These are phyloP conservation scores for Petunia hybrid DNA, from an alignment of 305 asterid species.

Conservation along the genomic window DNA sequence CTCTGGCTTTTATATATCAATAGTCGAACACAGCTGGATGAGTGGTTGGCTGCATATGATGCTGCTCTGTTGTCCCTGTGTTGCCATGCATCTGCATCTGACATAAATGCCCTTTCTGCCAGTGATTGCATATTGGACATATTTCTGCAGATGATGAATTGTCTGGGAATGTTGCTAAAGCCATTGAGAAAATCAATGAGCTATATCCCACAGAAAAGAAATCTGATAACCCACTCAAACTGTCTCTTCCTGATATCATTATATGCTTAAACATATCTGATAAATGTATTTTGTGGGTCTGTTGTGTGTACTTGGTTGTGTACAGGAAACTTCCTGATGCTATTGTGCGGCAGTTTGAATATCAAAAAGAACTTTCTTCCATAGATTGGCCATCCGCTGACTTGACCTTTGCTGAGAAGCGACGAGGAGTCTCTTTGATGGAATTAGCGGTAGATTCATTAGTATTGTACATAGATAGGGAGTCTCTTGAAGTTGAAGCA, in stretches of 20 bases:
- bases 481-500: slow-evolving; percentile 47
- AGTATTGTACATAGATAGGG: slow-evolving; percentile 39
- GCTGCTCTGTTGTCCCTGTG: slow-evolving; percentile 51
- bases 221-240: slow-evolving; percentile 37
- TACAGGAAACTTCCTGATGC: slow-evolving; percentile 52
- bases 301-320: slow-evolving; percentile 50
- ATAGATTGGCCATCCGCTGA: slow-evolving; percentile 51
- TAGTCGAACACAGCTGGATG: slow-evolving; percentile 50
- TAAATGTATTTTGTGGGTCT: slow-evolving; percentile 56
- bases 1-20: slow-evolving; percentile 60
- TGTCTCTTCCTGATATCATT: slow-evolving; percentile 41
- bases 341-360: slow-evolving; percentile 47
- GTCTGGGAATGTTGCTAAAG: slow-evolving; percentile 47
- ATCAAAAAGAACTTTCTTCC: slow-evolving; percentile 51
- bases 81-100: slow-evolving; percentile 37
- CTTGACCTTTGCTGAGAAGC: slow-evolving; percentile 52
- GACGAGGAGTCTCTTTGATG: slow-evolving; percentile 45
- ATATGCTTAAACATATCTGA: slow-evolving; percentile 46
- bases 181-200: slow-evolving; percentile 48
- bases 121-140: slow-evolving; percentile 56
- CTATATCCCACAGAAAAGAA: slow-evolving; percentile 40
- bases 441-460: slow-evolving; percentile 56
- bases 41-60: slow-evolving; percentile 54
- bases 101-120: slow-evolving; percentile 36
- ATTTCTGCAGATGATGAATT: slow-evolving; percentile 55